Evolutionary conservation across 352 stramenopile species (phyloP), one percentile per base, ranked within the genome.

Genomic region (Aphanomyces invadans): DNA sequence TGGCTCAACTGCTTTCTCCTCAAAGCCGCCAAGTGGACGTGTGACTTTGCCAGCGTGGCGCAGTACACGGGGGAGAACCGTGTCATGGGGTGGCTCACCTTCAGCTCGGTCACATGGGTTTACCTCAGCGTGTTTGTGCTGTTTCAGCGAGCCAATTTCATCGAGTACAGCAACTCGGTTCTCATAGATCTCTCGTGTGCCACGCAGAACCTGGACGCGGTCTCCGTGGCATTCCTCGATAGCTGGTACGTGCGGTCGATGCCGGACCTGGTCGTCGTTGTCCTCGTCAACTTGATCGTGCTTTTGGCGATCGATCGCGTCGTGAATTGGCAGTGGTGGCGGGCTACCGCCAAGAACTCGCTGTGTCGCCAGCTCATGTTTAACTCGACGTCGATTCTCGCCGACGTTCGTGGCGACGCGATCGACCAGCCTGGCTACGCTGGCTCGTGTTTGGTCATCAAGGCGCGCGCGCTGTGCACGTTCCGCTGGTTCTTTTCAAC

Each of bases 1-100:
- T 64, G 55, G 55, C 32, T 64, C 55, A 64, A 64, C 33, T 64
- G 55, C 55, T 32, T 38, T 9, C 10, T 52, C 11, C n/a, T 64
- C 55, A 64, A 64, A 38, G 0, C 17, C 32, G 21, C 11, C 55
- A 64, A 64, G 25, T 23, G 25, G 19, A 1, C 52, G 19, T 2
- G 11, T 3, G 32, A 51, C 38, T n/a, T 64, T 19, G 19, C 46
- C 21, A 28, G 10, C 7, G 26, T 17, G 3, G n/a, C 55, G 25
- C 21, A 19, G 36, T 36, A 51, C n/a, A 52, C 15, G 4, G 55
- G 55, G 11, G 10, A 17, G 3, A 64, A 46, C 55, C 2, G 10
- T 2, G 4, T 64, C 19, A 29, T 64, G 9, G 55, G 19, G 1
- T 52, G 21, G 4, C 52, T 42, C 21, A 64, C 49, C 21, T 46